phyloP scores from a whole-genome alignment of 2,329 filamentous ascomycete genomes.

The Scytalidium lignicola region DNA sequence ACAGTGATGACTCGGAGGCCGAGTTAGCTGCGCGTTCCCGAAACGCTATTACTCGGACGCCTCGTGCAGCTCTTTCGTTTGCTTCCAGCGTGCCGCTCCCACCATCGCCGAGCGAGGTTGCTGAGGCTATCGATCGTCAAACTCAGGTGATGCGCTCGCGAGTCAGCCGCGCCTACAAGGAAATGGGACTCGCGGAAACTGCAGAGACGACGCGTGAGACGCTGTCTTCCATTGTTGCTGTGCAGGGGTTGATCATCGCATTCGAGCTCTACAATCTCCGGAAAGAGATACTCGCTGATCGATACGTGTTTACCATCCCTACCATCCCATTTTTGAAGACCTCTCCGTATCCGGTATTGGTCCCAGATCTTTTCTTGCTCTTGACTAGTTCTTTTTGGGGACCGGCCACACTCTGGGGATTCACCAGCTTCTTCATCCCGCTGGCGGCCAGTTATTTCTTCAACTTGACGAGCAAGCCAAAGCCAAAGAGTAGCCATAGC shows the following conservation, averaged over 20 bases:
- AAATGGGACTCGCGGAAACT: conserved; percentile 61
- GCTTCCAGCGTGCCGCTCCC: conserved; percentile 63
- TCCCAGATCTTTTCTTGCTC: conserved; percentile 78
- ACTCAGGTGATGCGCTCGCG: conserved; percentile 62
- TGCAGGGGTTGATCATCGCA: conserved; percentile 62
- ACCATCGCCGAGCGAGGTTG: conserved; percentile 74
- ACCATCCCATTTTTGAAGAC: conserved; percentile 51
- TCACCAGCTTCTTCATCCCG: conserved; percentile 68
- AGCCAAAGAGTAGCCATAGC: conserved; percentile 29
- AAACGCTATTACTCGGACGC: conserved; percentile 25
- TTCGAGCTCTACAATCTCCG: conserved; percentile 70
- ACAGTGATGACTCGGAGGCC: conserved; percentile 27
- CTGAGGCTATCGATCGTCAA: conserved; percentile 68
- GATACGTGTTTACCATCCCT: conserved; percentile 69
- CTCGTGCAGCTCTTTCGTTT: conserved; percentile 29
- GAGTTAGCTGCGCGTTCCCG: conserved; percentile 22
- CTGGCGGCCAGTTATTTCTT: conserved; percentile 78
- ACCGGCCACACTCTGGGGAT: conserved; percentile 69
- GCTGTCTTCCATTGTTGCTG: conserved; percentile 66
- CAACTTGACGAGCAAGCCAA: conserved; percentile 65
- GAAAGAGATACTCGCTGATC: conserved; percentile 63
- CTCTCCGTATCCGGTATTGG: conserved; percentile 54
- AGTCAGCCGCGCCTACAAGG: conserved; percentile 57
- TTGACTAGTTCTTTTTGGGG: conserved; percentile 79
- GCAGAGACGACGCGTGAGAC: conserved; percentile 62